These are phyloP conservation scores for Aspergillus fischeri DNA, from an alignment of 2,329 filamentous ascomycete species.

Conservation along the genomic window DNA sequence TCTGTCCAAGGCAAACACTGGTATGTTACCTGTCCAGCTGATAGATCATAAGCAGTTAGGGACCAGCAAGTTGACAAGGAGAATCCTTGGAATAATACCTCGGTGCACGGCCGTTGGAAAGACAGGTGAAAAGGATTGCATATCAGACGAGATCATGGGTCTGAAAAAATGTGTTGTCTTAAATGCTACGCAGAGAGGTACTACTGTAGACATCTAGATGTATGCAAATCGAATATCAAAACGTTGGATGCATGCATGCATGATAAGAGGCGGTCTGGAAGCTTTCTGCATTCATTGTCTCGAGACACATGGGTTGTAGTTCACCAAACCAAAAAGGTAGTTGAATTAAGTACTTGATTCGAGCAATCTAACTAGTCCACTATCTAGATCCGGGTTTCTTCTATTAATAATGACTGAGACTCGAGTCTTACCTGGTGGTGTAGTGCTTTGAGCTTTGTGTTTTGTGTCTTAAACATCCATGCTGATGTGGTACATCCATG, in stretches of 20 bases:
- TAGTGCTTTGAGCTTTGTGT: neutral
- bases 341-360: neutral
- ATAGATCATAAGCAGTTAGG: constrained; percentile 6
- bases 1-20: neutral
- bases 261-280: neutral
- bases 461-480: neutral
- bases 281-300: neutral
- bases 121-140: neutral
- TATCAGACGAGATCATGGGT: neutral
- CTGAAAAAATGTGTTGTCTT: neutral
- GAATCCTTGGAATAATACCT: neutral
- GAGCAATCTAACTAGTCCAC: neutral
- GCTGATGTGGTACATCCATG: constrained; percentile 1
- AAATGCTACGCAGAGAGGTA: neutral
- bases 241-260: neutral
- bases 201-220: neutral
- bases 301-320: neutral
- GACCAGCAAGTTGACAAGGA: neutral
- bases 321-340: too few relatives aligned
- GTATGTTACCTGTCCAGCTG: constrained; percentile 22
- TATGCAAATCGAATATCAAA: neutral
- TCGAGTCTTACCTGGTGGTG: neutral
- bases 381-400: neutral
- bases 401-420: neutral
- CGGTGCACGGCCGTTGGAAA: neutral